These are phyloP conservation scores for Colletotrichum sp. DNA, from an alignment of 2,329 filamentous ascomycete genomes.

Conservation along the genomic window DNA sequence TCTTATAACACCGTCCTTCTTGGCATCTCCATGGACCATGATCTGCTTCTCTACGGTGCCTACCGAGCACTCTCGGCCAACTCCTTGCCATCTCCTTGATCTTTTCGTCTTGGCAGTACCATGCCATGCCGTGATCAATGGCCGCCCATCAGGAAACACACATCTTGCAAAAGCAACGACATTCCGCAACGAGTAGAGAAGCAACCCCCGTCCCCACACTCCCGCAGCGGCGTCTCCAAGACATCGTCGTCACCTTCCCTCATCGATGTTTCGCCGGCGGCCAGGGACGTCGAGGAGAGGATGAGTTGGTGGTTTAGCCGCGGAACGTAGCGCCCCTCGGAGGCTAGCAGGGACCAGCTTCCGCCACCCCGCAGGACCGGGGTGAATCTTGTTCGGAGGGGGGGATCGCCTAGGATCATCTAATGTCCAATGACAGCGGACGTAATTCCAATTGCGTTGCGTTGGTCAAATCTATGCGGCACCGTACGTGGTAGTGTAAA, in stretches of 20 bases:
- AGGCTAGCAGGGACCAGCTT: neutral
- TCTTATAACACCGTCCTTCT: slow-evolving; percentile 2
- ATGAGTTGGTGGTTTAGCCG: neutral
- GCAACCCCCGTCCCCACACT: neutral
- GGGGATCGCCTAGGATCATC: neutral
- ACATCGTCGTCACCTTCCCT: slow-evolving; percentile 12
- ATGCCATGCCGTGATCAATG: neutral
- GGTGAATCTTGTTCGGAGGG: neutral
- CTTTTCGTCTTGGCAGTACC: slow-evolving; percentile 1
- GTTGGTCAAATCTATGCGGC: neutral
- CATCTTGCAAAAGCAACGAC: neutral
- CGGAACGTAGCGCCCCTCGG: neutral
- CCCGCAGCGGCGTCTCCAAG: neutral
- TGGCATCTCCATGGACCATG: neutral
- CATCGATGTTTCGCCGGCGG: slow-evolving; percentile 1
- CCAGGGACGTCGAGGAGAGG: neutral
- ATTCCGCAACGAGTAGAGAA: neutral
- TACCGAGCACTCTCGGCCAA: neutral
- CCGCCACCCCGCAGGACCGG: neutral
- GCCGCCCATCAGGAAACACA: neutral
- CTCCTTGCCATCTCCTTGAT: neutral
- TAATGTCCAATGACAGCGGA: slow-evolving; percentile 1
- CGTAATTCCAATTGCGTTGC: slow-evolving; percentile 8
- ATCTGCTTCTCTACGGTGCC: neutral
- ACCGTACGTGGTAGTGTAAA: neutral